Evolutionary conservation across 345 rosid species (phyloP), one percentile per base, ranked within the genome.

Genomic region (Litchi chinensis): DNA sequence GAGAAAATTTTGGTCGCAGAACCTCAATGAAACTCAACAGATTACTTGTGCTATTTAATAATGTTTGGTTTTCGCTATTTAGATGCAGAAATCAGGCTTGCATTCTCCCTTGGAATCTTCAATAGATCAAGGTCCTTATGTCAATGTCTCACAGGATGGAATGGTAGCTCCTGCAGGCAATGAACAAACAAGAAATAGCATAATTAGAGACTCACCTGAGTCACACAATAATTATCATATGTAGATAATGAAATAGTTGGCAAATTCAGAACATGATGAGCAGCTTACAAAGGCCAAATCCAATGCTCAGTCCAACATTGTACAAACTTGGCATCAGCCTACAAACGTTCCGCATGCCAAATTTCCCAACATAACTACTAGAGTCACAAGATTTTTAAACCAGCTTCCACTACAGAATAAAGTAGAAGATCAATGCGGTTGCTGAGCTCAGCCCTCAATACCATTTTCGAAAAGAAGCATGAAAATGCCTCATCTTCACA

Each of bases 81-180:
- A 86, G 90, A 74, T 71, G 50, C 83, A 83, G 80, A 82, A 64
- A 70, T 57, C 79, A 9, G 52, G 70, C 19, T 56, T 50, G 63
- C 77, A 73, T 64, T 74, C 84, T 19, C 59, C 87, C 8, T 56
- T 71, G 15, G 93, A 82, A 77, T 79, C 92, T 8, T 83, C 89
- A 10, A 91, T 92, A 65, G 97, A 89, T 85, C 92, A 83, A 79
- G 94, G 92, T 73, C 94, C 97, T 19, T 89, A 83, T 10, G 66
- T 95, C 22, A 93, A 90, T 75, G 79, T 92, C 5, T 78, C 83
- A 40, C 88, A 87, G 81, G 91, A 93, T 44, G 97, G 97, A 76
- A 82, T 90, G 82, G 91, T 93, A 71, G 89, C 94, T 81, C 91
- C 97, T 76, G 84, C 80, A 5, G 84, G 81, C 26, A 81, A 78